A percentile compares a stretch with the other conserved stretches of the same genome.
These are phyloP conservation scores for Yamadazyma siamensis DNA, from an alignment of 1,139 yeast genomes.

Conservation along the genomic window DNA sequence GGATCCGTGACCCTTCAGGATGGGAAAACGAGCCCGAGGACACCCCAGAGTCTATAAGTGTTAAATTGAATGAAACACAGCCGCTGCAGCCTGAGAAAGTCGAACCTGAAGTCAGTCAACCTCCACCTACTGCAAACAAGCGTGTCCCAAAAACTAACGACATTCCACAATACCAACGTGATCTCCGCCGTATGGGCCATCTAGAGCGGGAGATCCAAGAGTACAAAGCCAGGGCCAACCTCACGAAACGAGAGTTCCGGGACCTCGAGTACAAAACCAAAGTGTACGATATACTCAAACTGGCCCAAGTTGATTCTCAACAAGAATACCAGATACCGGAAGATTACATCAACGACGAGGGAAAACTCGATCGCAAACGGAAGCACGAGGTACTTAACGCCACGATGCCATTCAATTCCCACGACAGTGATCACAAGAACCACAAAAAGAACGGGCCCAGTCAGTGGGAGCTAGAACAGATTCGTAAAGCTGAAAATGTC, in stretches of 20 bases:
- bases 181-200: too few relatives aligned
- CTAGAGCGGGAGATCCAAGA: slow-evolving; percentile 39
- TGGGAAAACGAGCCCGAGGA: too few relatives aligned
- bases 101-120: too few relatives aligned
- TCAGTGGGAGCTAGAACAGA: slow-evolving; percentile 67
- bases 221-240: slow-evolving; percentile 36
- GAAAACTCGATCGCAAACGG: slow-evolving; percentile 50
- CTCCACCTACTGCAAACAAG: too few relatives aligned
- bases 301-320: slow-evolving; percentile 31
- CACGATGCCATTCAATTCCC: slow-evolving; percentile 16
- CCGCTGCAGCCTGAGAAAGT: too few relatives aligned
- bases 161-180: too few relatives aligned
- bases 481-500: slow-evolving; percentile 43
- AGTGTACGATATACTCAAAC: slow-evolving; percentile 30
- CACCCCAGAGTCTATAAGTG: too few relatives aligned
- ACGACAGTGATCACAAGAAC: slow-evolving; percentile 8
- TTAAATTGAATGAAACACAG: too few relatives aligned
- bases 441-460: slow-evolving; percentile 25
- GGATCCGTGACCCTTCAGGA: too few relatives aligned
- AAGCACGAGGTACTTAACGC: slow-evolving; percentile 39
- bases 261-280: slow-evolving; percentile 51
- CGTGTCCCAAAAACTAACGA: too few relatives aligned
- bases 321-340: slow-evolving; percentile 53
- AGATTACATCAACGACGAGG: slow-evolving; percentile 50
- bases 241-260: slow-evolving; percentile 46